Conservation (phyloP, 139 green algal species). For the Dunaliella primolecta region DNA sequence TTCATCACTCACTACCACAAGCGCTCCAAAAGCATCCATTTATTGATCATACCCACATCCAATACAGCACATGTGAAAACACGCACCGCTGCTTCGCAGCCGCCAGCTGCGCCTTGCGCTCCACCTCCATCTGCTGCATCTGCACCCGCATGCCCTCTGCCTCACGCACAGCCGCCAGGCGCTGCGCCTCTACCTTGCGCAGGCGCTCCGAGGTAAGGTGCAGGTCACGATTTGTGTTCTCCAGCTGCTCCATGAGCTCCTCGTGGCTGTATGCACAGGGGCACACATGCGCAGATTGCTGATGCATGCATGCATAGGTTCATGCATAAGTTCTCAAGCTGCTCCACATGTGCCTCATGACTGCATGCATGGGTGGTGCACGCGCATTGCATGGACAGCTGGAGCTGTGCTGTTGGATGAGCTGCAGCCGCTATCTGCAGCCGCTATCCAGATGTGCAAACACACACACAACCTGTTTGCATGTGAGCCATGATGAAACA, state of each 20-base stretch:
- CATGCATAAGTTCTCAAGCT: background rate
- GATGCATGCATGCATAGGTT: background rate
- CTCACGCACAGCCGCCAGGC: constrained; percentile 19
- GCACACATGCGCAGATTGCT: background rate
- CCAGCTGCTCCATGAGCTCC: constrained; percentile 45
- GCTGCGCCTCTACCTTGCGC: constrained; percentile 31
- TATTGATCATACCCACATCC: too few relatives aligned
- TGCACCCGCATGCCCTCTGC: constrained; percentile 17
- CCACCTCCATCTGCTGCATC: background rate
- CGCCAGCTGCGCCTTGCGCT: constrained; percentile 4
- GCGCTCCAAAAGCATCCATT: too few relatives aligned
- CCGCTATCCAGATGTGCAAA: too few relatives aligned
- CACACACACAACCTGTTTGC: too few relatives aligned
- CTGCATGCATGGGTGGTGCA: background rate
- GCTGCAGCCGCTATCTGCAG: too few relatives aligned
- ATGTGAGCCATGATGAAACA: too few relatives aligned
- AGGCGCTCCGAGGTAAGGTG: constrained; percentile 26
- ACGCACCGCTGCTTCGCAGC: constrained; percentile 26
- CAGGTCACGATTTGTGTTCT: constrained; percentile 36
- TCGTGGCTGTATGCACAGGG: constrained; percentile 27
- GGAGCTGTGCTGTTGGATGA: background rate
- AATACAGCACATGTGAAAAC: too few relatives aligned
- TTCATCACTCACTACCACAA: too few relatives aligned
- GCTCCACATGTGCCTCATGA: background rate
- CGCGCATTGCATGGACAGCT: background rate